Conservation (phyloP, 2,329 filamentous ascomycete species). For the Seiridium cupressi region DNA sequence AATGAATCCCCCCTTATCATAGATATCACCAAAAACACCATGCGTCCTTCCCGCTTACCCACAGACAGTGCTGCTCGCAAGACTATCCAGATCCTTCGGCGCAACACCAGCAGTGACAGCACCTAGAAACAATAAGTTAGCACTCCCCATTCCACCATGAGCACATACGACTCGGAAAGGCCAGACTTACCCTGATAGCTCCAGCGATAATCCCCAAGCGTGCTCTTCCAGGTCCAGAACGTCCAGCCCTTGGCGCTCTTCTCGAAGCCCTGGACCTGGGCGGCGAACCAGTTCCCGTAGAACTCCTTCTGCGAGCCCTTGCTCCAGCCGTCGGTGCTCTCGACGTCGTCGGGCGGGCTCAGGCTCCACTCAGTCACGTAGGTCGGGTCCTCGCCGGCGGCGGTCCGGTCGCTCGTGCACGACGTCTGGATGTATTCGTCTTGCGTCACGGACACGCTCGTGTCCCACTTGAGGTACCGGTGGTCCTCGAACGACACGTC, state of each 20-base stretch:
- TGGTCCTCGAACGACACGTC: conserved; percentile 32
- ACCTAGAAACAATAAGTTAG: background rate
- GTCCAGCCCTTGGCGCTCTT: conserved; percentile 49
- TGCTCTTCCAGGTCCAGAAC: conserved; percentile 60
- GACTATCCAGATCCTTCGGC: background rate
- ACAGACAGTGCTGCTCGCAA: background rate
- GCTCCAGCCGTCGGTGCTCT: conserved; percentile 32
- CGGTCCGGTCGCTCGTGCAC: conserved; percentile 43
- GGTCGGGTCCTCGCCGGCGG: conserved; percentile 31
- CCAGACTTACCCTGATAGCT: conserved; percentile 37
- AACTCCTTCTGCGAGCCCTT: conserved; percentile 42
- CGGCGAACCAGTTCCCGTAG: conserved; percentile 56
- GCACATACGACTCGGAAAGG: conserved; percentile 10
- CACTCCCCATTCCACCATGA: background rate
- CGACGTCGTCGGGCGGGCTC: conserved; percentile 45
- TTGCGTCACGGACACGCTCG: conserved; percentile 33
- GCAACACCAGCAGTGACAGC: background rate
- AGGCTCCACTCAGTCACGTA: conserved; percentile 60
- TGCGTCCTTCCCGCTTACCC: background rate
- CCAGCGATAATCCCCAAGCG: conserved; percentile 45
- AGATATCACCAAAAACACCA: background rate
- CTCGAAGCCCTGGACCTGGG: conserved; percentile 55
- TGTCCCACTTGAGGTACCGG: conserved; percentile 41
- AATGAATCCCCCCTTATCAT: background rate
- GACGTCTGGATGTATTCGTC: conserved; percentile 38